Conservation (phyloP, 352 stramenopile genomes). For the Globisporangium uncinulatum region DNA sequence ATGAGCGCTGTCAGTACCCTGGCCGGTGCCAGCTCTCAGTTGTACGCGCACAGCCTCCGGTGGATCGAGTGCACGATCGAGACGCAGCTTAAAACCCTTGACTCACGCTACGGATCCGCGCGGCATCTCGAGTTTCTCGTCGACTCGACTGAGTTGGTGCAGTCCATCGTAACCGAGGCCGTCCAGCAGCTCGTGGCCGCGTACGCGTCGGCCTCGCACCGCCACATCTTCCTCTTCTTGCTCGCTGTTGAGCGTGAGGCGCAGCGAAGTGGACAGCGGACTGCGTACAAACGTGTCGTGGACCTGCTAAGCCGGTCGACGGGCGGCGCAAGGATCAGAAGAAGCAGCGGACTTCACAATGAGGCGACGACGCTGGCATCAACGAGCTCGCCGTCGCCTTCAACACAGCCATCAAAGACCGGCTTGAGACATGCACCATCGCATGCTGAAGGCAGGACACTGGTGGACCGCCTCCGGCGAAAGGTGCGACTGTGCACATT, state of each 20-base stretch:
- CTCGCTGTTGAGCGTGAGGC: conserved; percentile 9
- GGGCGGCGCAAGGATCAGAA: background rate
- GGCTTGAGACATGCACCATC: background rate
- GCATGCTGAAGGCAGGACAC: background rate
- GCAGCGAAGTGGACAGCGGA: conserved; percentile 6
- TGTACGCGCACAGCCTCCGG: conserved; percentile 24
- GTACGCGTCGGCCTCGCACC: conserved; percentile 25
- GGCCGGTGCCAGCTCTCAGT: conserved; percentile 11
- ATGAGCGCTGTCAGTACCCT: conserved; percentile 18
- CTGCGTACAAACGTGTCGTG: conserved; percentile 1
- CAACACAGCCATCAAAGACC: too few relatives aligned
- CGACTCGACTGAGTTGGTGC: background rate
- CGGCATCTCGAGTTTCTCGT: background rate
- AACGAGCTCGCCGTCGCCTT: background rate
- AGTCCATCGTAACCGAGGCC: background rate
- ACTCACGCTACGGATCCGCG: background rate
- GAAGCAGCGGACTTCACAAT: background rate
- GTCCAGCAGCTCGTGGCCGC: conserved; percentile 5
- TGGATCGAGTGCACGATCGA: conserved; percentile 22
- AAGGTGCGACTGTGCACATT: conserved; percentile 28
- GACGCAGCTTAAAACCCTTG: conserved; percentile 4
- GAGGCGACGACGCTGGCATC: background rate
- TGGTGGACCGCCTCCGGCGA: conserved; percentile 24
- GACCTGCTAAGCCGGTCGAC: conserved; percentile 1
- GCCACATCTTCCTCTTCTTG: conserved; percentile 21